A percentile compares a stretch with the other conserved stretches of the same genome.
These are phyloP conservation scores for Termitomyces sp. DNA, from an alignment of 768 basidiomycete genomes.

Conservation along the genomic window DNA sequence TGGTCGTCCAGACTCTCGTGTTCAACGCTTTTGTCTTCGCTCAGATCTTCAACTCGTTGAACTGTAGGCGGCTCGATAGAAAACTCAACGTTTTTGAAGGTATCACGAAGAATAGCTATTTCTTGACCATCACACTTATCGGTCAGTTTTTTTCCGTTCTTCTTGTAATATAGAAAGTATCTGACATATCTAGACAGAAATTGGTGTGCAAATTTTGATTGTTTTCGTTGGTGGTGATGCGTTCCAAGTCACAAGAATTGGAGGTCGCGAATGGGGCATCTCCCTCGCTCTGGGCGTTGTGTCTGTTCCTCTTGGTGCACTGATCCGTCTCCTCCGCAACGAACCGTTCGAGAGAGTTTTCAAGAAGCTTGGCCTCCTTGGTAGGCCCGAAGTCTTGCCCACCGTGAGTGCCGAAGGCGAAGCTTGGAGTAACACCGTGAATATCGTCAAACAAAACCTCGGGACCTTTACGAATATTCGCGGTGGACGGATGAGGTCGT, in stretches of 20 bases:
- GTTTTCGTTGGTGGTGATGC: conserved; percentile 90
- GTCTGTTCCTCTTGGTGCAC: conserved; percentile 82
- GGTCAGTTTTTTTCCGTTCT: conserved; percentile 54
- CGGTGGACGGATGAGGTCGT: conserved; percentile 85
- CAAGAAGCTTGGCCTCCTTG: conserved; percentile 53
- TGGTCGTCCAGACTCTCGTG: conserved; percentile 77
- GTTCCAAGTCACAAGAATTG: conserved; percentile 81
- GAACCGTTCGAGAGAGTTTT: conserved; percentile 66
- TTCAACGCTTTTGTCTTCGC: conserved; percentile 99
- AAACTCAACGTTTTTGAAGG: conserved; percentile 89
- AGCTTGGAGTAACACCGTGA: conserved; percentile 78
- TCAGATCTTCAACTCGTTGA: conserved; percentile 95
- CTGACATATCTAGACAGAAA: conserved; percentile 49
- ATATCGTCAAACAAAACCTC: conserved; percentile 84
- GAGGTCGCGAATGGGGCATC: conserved; percentile 90
- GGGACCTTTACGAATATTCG: conserved; percentile 78
- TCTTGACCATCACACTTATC: conserved; percentile 78
- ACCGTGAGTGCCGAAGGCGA: conserved; percentile 56
- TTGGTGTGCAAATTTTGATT: conserved; percentile 82
- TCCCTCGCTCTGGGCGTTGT: conserved; percentile 84
- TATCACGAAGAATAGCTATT: conserved; percentile 76
- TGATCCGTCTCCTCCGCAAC: conserved; percentile 82
- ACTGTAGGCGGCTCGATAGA: conserved; percentile 83
- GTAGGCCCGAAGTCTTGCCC: conserved; percentile 66
- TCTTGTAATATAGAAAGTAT: background rate